Evolutionary conservation across 2,329 filamentous ascomycete species (phyloP), one percentile per base, ranked within the genome.

Genomic region (Camillea tinctor): DNA sequence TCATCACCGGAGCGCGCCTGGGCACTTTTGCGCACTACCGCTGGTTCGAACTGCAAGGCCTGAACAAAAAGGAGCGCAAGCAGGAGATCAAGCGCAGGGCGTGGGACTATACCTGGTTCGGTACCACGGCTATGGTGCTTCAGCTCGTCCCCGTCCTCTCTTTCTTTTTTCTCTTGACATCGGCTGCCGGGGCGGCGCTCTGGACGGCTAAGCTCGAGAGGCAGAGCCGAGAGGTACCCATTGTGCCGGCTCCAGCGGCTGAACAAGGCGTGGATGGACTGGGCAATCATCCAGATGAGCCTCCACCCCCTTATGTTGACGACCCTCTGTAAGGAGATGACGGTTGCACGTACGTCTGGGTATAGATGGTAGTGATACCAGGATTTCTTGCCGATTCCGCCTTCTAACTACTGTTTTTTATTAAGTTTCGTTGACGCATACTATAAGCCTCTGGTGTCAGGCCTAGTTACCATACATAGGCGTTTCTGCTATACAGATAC

Each of bases 51-150:
- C 80, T 99, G 54, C 82, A 88, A 49, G 91, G 88, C 0, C 81
- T 96, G 65, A 84, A 84, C 49, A 92, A 88, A 74, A 87, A 89
- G 68, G 85, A 96, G 71, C 83, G 87, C 64, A 91, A 91, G 69
- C 79, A 79, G 24, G 92, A 90, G 68, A 84, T 94, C 24, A 82
- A 82, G 60, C 80, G 80, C 50, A 83, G 89, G 56, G 81, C 85
- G 63, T 91, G 91, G 85, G 91, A 95, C 60, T 98, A 97, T 73
- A 88, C 92, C 15, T 96, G 92, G 92, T 97, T 98, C 71, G 95
- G 95, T 17, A 92, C 90, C 0, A 82, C 95, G 3, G 91, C 93
- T 54, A 86, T 97, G 78, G 74, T 92, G 6, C 76, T 98, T 24
- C 92, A 97, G 76, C 83, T 98, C n/a, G 82, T 97, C 8, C 95